Base-by-base conservation (phyloP, 306 rosid genomes). In the Rosa multiflora region DNA sequence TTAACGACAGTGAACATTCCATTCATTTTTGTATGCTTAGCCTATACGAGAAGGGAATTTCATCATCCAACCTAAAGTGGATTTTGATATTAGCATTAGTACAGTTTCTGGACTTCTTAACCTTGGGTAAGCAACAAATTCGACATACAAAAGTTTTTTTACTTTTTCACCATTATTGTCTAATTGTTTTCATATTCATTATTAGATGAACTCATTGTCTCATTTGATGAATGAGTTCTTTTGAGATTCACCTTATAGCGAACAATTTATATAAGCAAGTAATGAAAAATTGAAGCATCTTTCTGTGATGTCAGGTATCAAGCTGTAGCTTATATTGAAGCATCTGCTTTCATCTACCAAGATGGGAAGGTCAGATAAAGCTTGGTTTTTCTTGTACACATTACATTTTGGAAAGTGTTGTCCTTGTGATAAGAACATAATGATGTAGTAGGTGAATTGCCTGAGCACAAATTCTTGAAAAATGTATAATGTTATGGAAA, bases 41-140 rank as follows among this genome's bases (percentile, higher is more conserved):
- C 99, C 99, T 75, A 95, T 95, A 76, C 87, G 94, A 87, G 99
- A 95, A 87, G 99, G 99, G 78, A 93, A 91, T 84, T 95, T 93
- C 86, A 91, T 95, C 89, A 91, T 95, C 86, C 99, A 95, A 88
- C 99, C 99, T 43, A 95, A 95, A 87, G 99, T 95, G 81, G 99
- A 95, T 90, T 95, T 95, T 83, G 99, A 95, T 79, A 95, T 95
- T 61, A 86, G 99, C 89, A 89, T 95, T 63, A 86, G 93, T 81
- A 95, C 99, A 0, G 99, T 95, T 77, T 91, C 96, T 77, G 99
- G 99, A 81, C 99, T 95, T 91, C 94, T 95, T 55, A 93, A 93
- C 84, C 97, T 95, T 78, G 99, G 99, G 98, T 95, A 91, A 87
- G 97, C 68, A 37, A 53, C 79, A 70, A 81, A 44, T 62, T 40